Base-by-base conservation (phyloP, 352 stramenopile genomes). In the Lagenidium giganteum region DNA sequence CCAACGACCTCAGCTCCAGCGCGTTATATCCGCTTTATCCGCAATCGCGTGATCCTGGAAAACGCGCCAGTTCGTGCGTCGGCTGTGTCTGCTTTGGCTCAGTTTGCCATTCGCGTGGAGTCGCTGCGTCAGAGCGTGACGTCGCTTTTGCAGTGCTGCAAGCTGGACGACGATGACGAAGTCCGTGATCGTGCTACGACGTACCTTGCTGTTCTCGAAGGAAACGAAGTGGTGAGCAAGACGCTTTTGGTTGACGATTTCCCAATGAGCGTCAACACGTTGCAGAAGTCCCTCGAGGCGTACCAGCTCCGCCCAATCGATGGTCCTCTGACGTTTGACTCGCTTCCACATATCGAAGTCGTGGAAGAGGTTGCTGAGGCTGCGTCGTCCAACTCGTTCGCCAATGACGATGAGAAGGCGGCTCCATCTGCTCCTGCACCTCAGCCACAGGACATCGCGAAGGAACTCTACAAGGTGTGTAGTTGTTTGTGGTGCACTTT, bases 31-130 rank as follows among this genome's bases (percentile, higher is more conserved):
- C 93, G 96, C 40, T 99, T 98, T 66, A 98, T 99, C 41, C 98
- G 98, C 69, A 99, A 99, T 79, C 92, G 96, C 33, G 84, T 99
- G 34, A 99, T 99, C 63, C 67, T 99, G 20, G 97, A 99, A 64
- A 99, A 98, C 62, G 87, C 96, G 0, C 71, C 87, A 9, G 93
- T 99, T 34, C 83, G 97, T 35, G 96, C 97, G 8, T 97, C 97
- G 9, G 96, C 97, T 3, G 91, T 99, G 36, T 92, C 86, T 16
- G 91, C 96, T 17, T 77, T 99, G 5, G 81, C 90, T 14, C 95
- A 98, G 53, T 99, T 99, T 74, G 96, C 93, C 5, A 95, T 97
- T 31, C 68, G 75, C 18, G 92, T 98, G 28, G 87, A 95, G 5
- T 88, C 82, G 16, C 82, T 99, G 3, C 73, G 94, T 12, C 50